Evolutionary conservation across 257 asterid genomes (phyloP).

Genomic region (Catharanthus roseus): DNA sequence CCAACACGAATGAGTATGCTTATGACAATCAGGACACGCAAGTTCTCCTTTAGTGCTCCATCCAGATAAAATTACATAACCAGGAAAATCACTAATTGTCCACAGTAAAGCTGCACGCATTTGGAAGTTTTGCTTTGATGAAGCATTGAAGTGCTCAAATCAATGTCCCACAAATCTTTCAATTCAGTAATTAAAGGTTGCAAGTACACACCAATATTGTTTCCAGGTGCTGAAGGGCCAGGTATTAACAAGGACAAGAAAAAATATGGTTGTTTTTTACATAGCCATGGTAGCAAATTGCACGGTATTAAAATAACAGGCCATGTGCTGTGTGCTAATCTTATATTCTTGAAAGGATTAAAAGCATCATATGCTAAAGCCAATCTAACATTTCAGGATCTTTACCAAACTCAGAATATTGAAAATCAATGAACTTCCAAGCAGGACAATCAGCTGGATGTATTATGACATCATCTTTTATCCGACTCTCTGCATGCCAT

Average conservation of each 20-base stretch:
- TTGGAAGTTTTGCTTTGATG: background rate
- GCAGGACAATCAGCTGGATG: too few species aligned
- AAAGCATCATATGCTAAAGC: too few species aligned
- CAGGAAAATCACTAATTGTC: background rate
- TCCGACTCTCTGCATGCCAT: too few species aligned
- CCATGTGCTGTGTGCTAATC: background rate
- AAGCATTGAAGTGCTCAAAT: background rate
- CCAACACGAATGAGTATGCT: background rate
- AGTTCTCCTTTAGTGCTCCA: too few species aligned
- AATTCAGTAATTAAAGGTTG: background rate
- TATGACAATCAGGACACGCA: too few species aligned
- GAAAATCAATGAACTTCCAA: too few species aligned
- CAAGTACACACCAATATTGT: background rate
- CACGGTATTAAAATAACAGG: background rate
- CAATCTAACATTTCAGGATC: too few species aligned
- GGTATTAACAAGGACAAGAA: background rate
- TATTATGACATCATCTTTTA: too few species aligned
- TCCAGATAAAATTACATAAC: too few species aligned
- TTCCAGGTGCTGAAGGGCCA: background rate
- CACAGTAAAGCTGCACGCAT: background rate
- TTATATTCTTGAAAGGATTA: too few species aligned
- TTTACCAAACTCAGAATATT: too few species aligned
- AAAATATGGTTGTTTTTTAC: background rate
- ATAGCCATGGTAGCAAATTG: background rate
- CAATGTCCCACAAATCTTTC: background rate